A percentile compares a stretch with the other conserved stretches of the same genome.
phyloP scores from a whole-genome alignment of 2,329 filamentous ascomycete species.

The Penicillium sp. region DNA sequence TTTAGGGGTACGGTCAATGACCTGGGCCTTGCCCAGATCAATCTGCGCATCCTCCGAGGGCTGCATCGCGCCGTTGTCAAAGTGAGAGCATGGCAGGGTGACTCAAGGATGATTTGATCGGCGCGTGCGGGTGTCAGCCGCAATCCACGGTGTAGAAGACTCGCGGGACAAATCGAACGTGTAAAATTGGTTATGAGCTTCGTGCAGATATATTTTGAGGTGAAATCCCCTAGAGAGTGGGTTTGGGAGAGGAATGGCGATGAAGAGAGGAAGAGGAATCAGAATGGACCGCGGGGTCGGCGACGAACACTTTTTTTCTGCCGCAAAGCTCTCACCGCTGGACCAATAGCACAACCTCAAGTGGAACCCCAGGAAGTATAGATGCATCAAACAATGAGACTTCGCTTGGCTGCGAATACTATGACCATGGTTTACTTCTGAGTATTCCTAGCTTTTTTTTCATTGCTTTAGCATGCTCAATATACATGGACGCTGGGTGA shows the following conservation, averaged over 20 bases:
- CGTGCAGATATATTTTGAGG: not conserved
- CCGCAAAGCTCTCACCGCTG: slow-evolving; percentile 19
- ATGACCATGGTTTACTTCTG: not conserved
- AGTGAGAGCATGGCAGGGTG: slow-evolving; percentile 37
- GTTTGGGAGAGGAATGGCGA: not conserved
- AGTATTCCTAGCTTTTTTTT: not conserved
- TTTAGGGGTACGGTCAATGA: slow-evolving; percentile 84
- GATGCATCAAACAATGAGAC: not conserved
- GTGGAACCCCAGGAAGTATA: not conserved
- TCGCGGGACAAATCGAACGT: not conserved
- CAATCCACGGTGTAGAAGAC: slow-evolving; percentile 3
- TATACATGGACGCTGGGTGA: no score
- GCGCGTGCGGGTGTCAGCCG: slow-evolving; percentile 20
- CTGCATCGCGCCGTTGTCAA: slow-evolving; percentile 41
- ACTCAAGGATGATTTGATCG: slow-evolving; percentile 27
- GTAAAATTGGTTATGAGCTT: not conserved
- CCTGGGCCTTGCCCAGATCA: slow-evolving; percentile 72
- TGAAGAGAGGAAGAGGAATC: slow-evolving; percentile 13
- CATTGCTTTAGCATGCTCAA: no score
- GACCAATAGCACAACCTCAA: not conserved
- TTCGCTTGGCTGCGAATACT: not conserved
- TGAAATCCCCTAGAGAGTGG: not conserved
- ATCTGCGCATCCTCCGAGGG: slow-evolving; percentile 47
- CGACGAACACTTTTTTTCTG: slow-evolving; percentile 35
- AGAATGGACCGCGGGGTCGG: slow-evolving; percentile 23